A percentile compares a stretch with the other conserved stretches of the same genome.
Evolutionary conservation across 805 yeast genomes (phyloP).

Genomic region (Yarrowia phangngaensis): DNA sequence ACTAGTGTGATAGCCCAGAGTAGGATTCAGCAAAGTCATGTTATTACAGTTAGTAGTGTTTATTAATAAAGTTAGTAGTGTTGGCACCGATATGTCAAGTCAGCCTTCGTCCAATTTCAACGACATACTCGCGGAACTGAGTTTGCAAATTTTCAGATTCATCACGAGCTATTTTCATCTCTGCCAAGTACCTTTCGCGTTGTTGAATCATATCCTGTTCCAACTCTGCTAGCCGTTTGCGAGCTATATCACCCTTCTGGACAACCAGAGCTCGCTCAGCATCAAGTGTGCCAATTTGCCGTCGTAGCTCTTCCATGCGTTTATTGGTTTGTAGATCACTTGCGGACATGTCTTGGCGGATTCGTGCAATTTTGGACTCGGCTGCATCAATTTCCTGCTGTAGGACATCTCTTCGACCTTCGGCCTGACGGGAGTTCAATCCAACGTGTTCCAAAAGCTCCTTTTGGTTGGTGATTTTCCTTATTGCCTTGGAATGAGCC

Average conservation of each 20-base stretch:
- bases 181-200: background rate
- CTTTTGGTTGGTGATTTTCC: slow-evolving; percentile 1
- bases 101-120: slow-evolving; percentile 4
- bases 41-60: too few species aligned
- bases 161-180: slow-evolving; percentile 7
- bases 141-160: slow-evolving; percentile 16
- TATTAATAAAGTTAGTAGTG: background rate
- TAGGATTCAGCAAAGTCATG: too few species aligned
- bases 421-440: slow-evolving; percentile 2
- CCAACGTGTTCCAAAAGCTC: slow-evolving; percentile 8
- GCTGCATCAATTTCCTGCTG: slow-evolving; percentile 16
- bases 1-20: too few species aligned
- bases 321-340: slow-evolving; percentile 2
- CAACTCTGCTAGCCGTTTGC: slow-evolving; percentile 3
- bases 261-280: slow-evolving; percentile 16
- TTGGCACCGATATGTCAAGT: slow-evolving; percentile 1
- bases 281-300: slow-evolving; percentile 12
- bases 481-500: background rate
- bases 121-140: slow-evolving; percentile 17
- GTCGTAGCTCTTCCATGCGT: slow-evolving; percentile 13
- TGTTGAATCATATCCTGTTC: slow-evolving; percentile 1
- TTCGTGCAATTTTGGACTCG: slow-evolving; percentile 9
- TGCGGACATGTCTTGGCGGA: slow-evolving; percentile 15
- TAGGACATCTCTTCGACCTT: slow-evolving; percentile 1
- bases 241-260: slow-evolving; percentile 7